These are phyloP conservation scores for Amphirosellinia nigrospora DNA, from an alignment of 495 filamentous ascomycete species.

Conservation along the genomic window DNA sequence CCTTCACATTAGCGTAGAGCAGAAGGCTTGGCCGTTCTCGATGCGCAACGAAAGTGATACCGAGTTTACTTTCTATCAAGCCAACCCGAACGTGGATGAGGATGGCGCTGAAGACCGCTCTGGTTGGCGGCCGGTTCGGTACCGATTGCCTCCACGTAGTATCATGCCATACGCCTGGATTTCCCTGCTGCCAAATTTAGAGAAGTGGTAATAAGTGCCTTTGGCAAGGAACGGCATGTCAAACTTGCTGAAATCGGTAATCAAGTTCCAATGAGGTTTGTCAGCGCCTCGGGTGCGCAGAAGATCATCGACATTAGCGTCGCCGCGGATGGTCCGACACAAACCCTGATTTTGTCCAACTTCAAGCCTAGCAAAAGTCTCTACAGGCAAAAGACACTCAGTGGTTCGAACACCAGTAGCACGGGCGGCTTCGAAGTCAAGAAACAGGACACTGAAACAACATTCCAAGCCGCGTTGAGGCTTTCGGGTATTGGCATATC, in stretches of 20 bases:
- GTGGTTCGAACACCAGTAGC: constrained; percentile 56
- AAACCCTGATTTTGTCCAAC: constrained; percentile 92
- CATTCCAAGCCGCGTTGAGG: constrained; percentile 84
- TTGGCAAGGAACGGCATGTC: constrained; percentile 83
- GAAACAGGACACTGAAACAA: constrained; percentile 81
- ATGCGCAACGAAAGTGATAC: constrained; percentile 97
- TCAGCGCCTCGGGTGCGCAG: constrained; percentile 64
- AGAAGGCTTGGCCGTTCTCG: constrained; percentile 95
- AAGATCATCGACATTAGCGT: constrained; percentile 97
- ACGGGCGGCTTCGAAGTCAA: constrained; percentile 87
- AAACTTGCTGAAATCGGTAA: constrained; percentile 97
- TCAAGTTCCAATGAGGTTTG: constrained; percentile 80
- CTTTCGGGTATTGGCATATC: constrained; percentile 93
- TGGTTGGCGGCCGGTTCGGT: constrained; percentile 87
- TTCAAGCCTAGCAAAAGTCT: constrained; percentile 93
- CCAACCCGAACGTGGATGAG: constrained; percentile 72
- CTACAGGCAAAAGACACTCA: constrained; percentile 82
- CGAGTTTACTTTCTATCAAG: constrained; percentile 94
- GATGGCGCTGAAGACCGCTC: constrained; percentile 82
- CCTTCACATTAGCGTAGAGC: constrained; percentile 86
- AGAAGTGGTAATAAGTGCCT: constrained; percentile 80
- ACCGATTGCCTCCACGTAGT: constrained; percentile 90
- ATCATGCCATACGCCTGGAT: constrained; percentile 99
- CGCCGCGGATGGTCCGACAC: constrained; percentile 90
- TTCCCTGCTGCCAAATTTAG: constrained; percentile 97